Evolutionary conservation across 2,329 filamentous ascomycete species (phyloP).

Genomic region (Pseudonectria buxi): DNA sequence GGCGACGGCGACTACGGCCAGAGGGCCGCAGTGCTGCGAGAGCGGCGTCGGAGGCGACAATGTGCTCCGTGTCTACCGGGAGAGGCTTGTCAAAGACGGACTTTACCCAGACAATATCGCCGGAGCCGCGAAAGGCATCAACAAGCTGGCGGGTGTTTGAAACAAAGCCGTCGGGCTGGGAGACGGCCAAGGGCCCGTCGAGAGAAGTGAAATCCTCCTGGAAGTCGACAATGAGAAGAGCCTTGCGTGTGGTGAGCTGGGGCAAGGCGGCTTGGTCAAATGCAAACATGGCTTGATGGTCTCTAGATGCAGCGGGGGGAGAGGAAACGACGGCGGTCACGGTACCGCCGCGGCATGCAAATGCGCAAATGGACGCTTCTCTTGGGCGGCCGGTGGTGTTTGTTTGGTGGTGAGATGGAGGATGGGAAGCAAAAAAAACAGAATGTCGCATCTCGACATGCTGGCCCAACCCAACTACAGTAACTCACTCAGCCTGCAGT

Average conservation of each 20-base stretch:
- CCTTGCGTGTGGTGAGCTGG: constrained; percentile 54
- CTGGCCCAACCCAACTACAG: no score
- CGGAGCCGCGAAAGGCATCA: constrained; percentile 63
- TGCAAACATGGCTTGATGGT: constrained; percentile 39
- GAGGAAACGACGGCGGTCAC: no score
- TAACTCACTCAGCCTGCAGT: no score
- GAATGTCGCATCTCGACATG: no score
- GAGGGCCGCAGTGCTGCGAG: constrained; percentile 10
- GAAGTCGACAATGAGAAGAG: constrained; percentile 75
- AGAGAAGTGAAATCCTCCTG: constrained; percentile 81
- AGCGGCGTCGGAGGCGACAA: constrained; percentile 35
- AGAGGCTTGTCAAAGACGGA: constrained; percentile 64
- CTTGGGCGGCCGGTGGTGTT: no score
- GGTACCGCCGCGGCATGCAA: no score
- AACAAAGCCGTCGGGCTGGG: constrained; percentile 57
- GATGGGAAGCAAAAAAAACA: no score
- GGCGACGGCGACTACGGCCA: constrained; percentile 9
- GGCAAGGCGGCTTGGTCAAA: constrained; percentile 52
- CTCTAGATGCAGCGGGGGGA: no score
- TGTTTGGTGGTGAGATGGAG: no score
- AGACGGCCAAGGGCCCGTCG: constrained; percentile 60
- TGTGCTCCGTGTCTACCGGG: constrained; percentile 46
- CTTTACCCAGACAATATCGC: constrained; percentile 76
- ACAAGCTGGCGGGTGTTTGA: constrained; percentile 60
- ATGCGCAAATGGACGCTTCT: no score